These are phyloP conservation scores for Penicillium sp. DNA, from an alignment of 2,329 filamentous ascomycete species.

Conservation along the genomic window DNA sequence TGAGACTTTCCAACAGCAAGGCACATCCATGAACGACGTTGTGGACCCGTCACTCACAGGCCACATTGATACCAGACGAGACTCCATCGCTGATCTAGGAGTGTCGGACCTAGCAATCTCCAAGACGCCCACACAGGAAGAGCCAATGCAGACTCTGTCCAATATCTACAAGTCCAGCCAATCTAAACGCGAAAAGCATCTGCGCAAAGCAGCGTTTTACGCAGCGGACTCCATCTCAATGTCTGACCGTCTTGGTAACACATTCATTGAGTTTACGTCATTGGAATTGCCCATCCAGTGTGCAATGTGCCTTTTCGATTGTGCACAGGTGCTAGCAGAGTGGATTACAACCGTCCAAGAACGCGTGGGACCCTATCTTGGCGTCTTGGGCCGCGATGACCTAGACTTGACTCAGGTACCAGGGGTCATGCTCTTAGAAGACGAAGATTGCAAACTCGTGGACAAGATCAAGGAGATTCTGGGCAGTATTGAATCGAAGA, in stretches of 20 bases:
- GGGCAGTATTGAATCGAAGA: conserved; percentile 71
- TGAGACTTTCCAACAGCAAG: conserved; percentile 70
- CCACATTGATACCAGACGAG: conserved; percentile 26
- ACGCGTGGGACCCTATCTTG: conserved; percentile 83
- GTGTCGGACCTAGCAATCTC: conserved; percentile 38
- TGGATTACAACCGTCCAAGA: conserved; percentile 94
- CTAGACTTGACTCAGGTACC: conserved; percentile 77
- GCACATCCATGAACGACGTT: conserved; percentile 39
- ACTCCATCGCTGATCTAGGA: conserved; percentile 37
- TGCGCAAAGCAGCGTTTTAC: conserved; percentile 92
- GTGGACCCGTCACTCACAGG: conserved; percentile 30
- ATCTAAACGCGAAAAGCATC: conserved; percentile 75
- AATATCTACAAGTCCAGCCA: conserved; percentile 36
- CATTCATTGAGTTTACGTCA: conserved; percentile 77
- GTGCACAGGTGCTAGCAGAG: conserved; percentile 86
- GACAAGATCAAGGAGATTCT: conserved; percentile 78
- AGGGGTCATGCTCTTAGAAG: conserved; percentile 83
- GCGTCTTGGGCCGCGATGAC: conserved; percentile 77
- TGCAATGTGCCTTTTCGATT: conserved; percentile 89
- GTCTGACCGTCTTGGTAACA: conserved; percentile 79
- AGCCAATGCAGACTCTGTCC: conserved; percentile 29
- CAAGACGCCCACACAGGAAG: conserved; percentile 36
- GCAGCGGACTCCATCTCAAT: conserved; percentile 87
- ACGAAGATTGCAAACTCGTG: conserved; percentile 83
- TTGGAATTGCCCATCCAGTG: conserved; percentile 85